A percentile compares a stretch with the other conserved stretches of the same genome.
Conservation (phyloP, 2,329 filamentous ascomycete genomes). For the Beauveria asiatica region DNA sequence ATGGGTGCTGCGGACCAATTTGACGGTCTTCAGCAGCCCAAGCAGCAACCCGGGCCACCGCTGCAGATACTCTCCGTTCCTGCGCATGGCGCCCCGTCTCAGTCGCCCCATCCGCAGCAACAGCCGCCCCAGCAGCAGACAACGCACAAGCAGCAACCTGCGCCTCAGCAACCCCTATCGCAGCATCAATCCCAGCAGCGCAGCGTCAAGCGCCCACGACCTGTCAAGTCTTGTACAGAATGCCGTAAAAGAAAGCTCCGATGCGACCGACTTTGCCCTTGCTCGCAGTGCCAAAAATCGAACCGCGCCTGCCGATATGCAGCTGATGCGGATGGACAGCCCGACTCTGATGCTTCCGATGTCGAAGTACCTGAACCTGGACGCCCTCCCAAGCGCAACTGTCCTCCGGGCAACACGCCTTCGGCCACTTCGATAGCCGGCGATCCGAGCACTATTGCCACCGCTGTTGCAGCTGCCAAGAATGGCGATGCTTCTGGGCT, state of each 20-base stretch:
- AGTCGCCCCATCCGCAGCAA: background rate
- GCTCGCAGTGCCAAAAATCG: constrained; percentile 51
- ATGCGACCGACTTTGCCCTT: constrained; percentile 48
- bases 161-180: constrained; percentile 10
- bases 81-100: background rate
- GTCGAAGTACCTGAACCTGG: constrained; percentile 23
- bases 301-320: constrained; percentile 45
- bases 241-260: constrained; percentile 49
- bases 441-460: constrained; percentile 1
- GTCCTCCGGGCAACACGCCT: constrained; percentile 19
- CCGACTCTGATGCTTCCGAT: constrained; percentile 42
- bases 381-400: constrained; percentile 33
- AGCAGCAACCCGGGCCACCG: background rate
- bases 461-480: constrained; percentile 17
- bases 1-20: constrained; percentile 5
- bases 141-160: constrained; percentile 12
- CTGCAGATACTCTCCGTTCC: background rate
- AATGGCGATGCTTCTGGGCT: constrained; percentile 25
- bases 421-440: constrained; percentile 5
- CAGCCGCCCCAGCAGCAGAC: background rate
- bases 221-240: constrained; percentile 48
- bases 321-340: constrained; percentile 37
- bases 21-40: background rate
- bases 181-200: constrained; percentile 24
- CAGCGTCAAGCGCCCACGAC: constrained; percentile 44